These are phyloP conservation scores for Chrysoporthe puriensis DNA, from an alignment of 2,329 filamentous ascomycete species.

Conservation along the genomic window DNA sequence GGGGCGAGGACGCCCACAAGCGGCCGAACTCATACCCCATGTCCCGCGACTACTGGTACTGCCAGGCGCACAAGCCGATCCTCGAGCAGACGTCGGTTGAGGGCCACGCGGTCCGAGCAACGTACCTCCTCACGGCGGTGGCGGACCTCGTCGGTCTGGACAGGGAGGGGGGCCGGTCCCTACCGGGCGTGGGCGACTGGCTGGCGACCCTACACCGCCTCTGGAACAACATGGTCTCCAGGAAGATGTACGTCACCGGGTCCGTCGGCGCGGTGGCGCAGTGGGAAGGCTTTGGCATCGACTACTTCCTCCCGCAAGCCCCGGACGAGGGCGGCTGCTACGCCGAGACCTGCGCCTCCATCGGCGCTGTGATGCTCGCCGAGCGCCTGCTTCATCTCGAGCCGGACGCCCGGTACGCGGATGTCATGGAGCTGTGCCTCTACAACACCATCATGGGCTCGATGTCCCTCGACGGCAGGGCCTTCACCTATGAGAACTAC, in stretches of 20 bases:
- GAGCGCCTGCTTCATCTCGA: constrained; percentile 59
- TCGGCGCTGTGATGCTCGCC: constrained; percentile 64
- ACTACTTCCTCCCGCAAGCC: constrained; percentile 62
- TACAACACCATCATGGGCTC: constrained; percentile 64
- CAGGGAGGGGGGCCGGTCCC: constrained; percentile 33
- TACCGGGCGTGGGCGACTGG: constrained; percentile 37
- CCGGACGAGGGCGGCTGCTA: constrained; percentile 66
- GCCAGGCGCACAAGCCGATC: constrained; percentile 60
- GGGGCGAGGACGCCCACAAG: constrained; percentile 53
- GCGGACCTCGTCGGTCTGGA: constrained; percentile 56
- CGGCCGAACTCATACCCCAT: constrained; percentile 52
- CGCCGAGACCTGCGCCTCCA: constrained; percentile 63
- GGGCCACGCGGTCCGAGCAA: constrained; percentile 62
- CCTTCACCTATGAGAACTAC: constrained; percentile 66
- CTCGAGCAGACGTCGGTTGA: constrained; percentile 57
- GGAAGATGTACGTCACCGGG: constrained; percentile 66
- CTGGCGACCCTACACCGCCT: constrained; percentile 48
- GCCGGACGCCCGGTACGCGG: constrained; percentile 55
- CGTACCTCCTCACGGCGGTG: constrained; percentile 63
- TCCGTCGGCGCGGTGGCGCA: constrained; percentile 61
- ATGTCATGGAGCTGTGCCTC: constrained; percentile 64
- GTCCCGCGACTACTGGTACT: constrained; percentile 50
- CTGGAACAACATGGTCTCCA: constrained; percentile 64
- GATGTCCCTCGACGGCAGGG: constrained; percentile 58
- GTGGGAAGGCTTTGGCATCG: constrained; percentile 63